These are phyloP conservation scores for Heracleum sosnowskyi DNA, from an alignment of 129 eudicot genomes.

Conservation along the genomic window DNA sequence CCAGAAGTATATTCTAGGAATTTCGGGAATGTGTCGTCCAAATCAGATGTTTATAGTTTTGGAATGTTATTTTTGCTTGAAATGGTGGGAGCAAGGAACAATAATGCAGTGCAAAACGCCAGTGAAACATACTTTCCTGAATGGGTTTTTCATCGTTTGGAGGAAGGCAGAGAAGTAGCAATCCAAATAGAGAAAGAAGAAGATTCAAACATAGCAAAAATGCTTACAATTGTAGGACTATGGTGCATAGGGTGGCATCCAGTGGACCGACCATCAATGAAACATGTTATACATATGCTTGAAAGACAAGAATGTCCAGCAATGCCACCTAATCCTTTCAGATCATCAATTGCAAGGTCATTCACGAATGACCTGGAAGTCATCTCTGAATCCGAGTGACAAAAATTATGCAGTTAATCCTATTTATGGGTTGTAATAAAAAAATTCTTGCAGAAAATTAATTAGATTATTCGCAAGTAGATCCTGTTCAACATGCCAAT, in stretches of 20 bases:
- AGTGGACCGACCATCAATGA: conserved; percentile 8
- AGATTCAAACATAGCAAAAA: conserved; percentile 6
- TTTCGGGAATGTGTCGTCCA: too few relatives aligned
- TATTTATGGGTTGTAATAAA: too few relatives aligned
- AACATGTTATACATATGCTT: neutral
- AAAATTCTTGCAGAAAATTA: too few relatives aligned
- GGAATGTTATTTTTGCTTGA: neutral
- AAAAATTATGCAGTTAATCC: too few relatives aligned
- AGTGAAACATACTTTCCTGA: conserved; percentile 7
- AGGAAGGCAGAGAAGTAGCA: neutral
- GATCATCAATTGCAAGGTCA: neutral
- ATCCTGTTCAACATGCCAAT: too few relatives aligned
- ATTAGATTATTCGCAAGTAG: too few relatives aligned
- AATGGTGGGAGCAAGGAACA: neutral
- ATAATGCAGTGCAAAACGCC: neutral
- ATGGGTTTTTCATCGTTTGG: conserved; percentile 5
- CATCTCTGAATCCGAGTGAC: neutral
- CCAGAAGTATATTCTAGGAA: too few relatives aligned
- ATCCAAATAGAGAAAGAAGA: conserved; percentile 2
- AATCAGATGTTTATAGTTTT: too few relatives aligned
- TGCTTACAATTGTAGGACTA: too few relatives aligned
- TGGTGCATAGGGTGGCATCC: conserved; percentile 13
- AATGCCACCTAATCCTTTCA: conserved; percentile 7
- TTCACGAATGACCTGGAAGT: neutral
- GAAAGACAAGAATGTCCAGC: neutral